These are phyloP conservation scores for Amylostereum areolatum DNA, from an alignment of 1,284 basidiomycete genomes.

Conservation along the genomic window DNA sequence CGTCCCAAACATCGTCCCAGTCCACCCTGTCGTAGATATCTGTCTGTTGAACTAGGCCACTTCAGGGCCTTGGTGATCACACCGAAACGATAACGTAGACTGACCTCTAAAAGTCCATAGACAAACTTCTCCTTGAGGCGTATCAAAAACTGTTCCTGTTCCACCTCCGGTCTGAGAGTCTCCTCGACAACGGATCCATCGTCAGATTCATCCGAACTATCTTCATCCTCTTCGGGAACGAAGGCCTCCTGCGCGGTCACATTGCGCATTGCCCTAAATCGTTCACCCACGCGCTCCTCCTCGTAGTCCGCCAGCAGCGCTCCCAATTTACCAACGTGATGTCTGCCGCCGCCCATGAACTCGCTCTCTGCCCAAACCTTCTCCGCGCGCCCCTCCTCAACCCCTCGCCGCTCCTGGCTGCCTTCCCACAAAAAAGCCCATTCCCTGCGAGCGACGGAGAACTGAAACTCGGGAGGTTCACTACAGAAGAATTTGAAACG, in stretches of 20 bases:
- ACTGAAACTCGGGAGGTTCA: slow-evolving; percentile 47
- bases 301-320: slow-evolving; percentile 62
- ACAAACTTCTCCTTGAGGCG: slow-evolving; percentile 64
- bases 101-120: slow-evolving; percentile 68
- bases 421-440: slow-evolving; percentile 70
- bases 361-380: slow-evolving; percentile 55
- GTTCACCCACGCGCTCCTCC: slow-evolving; percentile 65
- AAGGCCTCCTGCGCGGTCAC: slow-evolving; percentile 38
- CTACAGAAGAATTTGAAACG: slow-evolving; percentile 53
- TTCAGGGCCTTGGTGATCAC: slow-evolving; percentile 4
- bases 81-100: slow-evolving; percentile 15
- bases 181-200: slow-evolving; percentile 26
- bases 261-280: slow-evolving; percentile 43
- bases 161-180: slow-evolving; percentile 36
- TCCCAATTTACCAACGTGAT: slow-evolving; percentile 66
- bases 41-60: slow-evolving; percentile 32
- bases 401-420: slow-evolving; percentile 34
- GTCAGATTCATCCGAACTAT: slow-evolving; percentile 41
- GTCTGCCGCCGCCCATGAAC: slow-evolving; percentile 51
- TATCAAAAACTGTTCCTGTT: slow-evolving; percentile 47
- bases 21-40: slow-evolving; percentile 69
- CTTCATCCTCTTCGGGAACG: slow-evolving; percentile 61
- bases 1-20: slow-evolving; percentile 69
- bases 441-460: slow-evolving; percentile 40
- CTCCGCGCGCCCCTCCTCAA: slow-evolving; percentile 58